Conservation (phyloP, 2,329 filamentous ascomycete species). For the Pseudogymnoascus sp. region DNA sequence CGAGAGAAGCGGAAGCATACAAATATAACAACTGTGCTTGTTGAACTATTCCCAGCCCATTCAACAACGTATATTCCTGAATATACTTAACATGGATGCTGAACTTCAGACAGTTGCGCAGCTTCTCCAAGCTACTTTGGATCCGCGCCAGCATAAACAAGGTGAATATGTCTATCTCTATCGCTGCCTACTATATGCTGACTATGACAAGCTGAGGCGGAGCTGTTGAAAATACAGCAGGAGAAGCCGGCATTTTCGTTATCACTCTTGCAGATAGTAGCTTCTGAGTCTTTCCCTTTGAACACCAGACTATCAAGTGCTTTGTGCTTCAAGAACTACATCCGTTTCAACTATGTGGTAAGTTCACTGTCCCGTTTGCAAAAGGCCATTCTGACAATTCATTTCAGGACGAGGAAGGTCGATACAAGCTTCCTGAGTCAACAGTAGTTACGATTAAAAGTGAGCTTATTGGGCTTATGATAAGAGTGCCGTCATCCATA, state of each 20-base stretch:
- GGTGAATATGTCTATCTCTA: constrained; percentile 45
- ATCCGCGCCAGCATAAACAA: constrained; percentile 81
- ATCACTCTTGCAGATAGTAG: constrained; percentile 82
- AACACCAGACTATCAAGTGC: constrained; percentile 83
- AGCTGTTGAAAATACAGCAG: constrained; percentile 66
- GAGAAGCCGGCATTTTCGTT: constrained; percentile 82
- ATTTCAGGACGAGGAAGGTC: constrained; percentile 77
- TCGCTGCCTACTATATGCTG: constrained; percentile 25
- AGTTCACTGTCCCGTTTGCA: constrained; percentile 27
- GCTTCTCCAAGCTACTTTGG: constrained; percentile 84
- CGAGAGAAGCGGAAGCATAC: constrained; percentile 8
- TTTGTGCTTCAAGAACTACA: constrained; percentile 97
- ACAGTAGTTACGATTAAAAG: constrained; percentile 90
- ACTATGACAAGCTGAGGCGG: constrained; percentile 61
- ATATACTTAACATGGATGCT: constrained; percentile 45
- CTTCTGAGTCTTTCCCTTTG: constrained; percentile 60
- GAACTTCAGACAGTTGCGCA: constrained; percentile 62
- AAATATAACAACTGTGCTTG: constrained; percentile 9
- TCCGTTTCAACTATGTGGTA: constrained; percentile 85
- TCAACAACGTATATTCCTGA: constrained; percentile 7
- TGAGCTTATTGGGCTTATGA: constrained; percentile 95
- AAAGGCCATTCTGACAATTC: constrained; percentile 16
- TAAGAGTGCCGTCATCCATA: constrained; percentile 75
- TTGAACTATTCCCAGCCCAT: constrained; percentile 2
- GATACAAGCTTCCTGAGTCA: constrained; percentile 75